phyloP scores from a whole-genome alignment of 306 rosid species.

The Cajanus cajan region DNA sequence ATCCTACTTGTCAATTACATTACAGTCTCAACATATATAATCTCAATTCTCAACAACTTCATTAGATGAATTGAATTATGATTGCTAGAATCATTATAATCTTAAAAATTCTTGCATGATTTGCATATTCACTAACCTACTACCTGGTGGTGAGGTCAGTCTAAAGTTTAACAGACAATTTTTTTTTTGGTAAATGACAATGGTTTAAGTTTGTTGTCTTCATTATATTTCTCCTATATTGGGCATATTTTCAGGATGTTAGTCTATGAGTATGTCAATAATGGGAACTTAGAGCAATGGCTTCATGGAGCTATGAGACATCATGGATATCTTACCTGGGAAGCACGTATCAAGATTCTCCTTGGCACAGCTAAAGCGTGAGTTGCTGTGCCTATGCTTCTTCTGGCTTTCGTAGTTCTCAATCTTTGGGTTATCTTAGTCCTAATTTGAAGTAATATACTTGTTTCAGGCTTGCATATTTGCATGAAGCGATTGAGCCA shows the following conservation, averaged over 20 bases:
- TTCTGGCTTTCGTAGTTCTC: neutral
- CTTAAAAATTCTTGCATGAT: neutral
- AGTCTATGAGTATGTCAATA: conserved; percentile 77
- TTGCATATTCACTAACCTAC: neutral
- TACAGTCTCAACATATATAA: neutral
- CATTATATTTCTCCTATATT: neutral
- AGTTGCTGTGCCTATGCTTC: conserved; percentile 23
- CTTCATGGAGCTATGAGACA: conserved; percentile 89
- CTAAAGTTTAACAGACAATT: neutral
- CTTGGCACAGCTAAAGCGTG: conserved; percentile 89
- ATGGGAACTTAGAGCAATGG: conserved; percentile 91
- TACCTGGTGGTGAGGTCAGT: neutral
- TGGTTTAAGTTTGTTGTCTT: neutral
- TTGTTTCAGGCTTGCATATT: conserved; percentile 65
- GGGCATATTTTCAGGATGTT: conserved; percentile 51
- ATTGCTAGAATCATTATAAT: neutral
- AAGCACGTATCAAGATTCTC: conserved; percentile 74
- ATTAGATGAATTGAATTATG: neutral
- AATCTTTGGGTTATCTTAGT: neutral
- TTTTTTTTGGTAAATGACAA: neutral
- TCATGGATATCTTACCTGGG: conserved; percentile 85
- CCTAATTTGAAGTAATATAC: conserved; percentile 26
- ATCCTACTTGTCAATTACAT: conserved; percentile 9
- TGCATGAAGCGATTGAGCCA: conserved; percentile 83
- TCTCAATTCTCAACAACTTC: neutral